Percentiles rank a stretch among this genome's conserved stretches.
phyloP scores from a whole-genome alignment of 495 filamentous ascomycete genomes.

The Aspergillus biplanus region DNA sequence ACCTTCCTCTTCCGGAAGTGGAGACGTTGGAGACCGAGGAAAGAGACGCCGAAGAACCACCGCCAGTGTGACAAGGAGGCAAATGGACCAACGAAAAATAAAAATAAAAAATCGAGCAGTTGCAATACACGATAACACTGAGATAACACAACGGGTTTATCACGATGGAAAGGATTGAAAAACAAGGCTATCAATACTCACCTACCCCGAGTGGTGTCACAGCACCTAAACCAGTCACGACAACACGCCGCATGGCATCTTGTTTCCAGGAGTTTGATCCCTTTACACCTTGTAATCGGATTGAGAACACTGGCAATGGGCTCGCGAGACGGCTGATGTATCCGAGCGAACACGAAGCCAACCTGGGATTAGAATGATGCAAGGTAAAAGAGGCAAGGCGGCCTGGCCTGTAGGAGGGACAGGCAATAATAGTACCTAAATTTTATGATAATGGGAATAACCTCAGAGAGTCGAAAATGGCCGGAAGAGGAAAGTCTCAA shows the following conservation, averaged over 20 bases:
- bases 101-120: not conserved
- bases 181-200: conserved; percentile 33
- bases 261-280: conserved; percentile 6
- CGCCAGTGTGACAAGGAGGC: not conserved
- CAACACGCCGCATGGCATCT: conserved; percentile 84
- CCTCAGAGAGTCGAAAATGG: conserved; percentile 16
- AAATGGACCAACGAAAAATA: not conserved
- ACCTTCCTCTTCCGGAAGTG: conserved; percentile 34
- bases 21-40: conserved; percentile 20
- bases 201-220: conserved; percentile 89
- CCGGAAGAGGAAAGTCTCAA: conserved; percentile 54
- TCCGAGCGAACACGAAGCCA: not conserved
- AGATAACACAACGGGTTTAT: not conserved
- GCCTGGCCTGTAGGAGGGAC: not conserved
- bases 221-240: conserved; percentile 91
- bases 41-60: conserved; percentile 16
- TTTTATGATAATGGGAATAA: conserved; percentile 18
- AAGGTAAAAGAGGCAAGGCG: conserved; percentile 1
- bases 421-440: conserved; percentile 2
- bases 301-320: not conserved
- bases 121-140: not conserved
- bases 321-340: not conserved
- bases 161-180: conserved; percentile 3
- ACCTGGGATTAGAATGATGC: not conserved
- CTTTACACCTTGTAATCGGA: not conserved